These are phyloP conservation scores for Sugiyamaella qingdaonensis DNA, from an alignment of 805 yeast genomes.

Conservation along the genomic window DNA sequence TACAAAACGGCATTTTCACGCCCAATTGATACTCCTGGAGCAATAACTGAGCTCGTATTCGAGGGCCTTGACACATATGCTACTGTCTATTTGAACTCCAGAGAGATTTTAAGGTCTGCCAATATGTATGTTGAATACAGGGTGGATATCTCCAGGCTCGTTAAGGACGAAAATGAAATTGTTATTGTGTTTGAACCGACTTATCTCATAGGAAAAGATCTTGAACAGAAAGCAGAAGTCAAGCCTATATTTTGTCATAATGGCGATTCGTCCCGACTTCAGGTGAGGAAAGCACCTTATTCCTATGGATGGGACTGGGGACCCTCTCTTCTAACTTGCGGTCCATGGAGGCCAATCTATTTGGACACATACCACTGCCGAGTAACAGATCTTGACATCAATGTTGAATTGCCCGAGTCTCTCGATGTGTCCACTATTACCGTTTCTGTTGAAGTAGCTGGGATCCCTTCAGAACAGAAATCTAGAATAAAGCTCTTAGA, in stretches of 20 bases:
- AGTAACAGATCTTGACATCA: not conserved
- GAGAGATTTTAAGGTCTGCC: constrained; percentile 33
- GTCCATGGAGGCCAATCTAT: constrained; percentile 40
- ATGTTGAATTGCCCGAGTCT: not conserved
- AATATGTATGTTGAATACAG: constrained; percentile 41
- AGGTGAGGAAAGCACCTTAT: constrained; percentile 49
- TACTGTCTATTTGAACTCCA: constrained; percentile 38
- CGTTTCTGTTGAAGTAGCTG: not conserved
- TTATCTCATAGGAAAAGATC: constrained; percentile 2
- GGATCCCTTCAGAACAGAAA: not conserved
- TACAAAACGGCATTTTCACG: constrained; percentile 29
- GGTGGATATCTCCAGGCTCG: constrained; percentile 26
- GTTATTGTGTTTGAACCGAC: constrained; percentile 12
- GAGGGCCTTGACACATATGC: constrained; percentile 44
- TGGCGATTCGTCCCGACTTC: constrained; percentile 37
- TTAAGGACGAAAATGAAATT: constrained; percentile 6
- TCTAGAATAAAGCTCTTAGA: not conserved
- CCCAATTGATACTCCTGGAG: not conserved
- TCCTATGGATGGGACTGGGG: constrained; percentile 62
- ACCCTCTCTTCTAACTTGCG: constrained; percentile 40
- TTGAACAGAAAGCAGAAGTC: constrained; percentile 4
- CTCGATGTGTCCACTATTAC: not conserved
- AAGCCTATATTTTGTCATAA: constrained; percentile 36
- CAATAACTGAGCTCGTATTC: constrained; percentile 31
- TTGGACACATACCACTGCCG: constrained; percentile 25